Conservation (phyloP, 2,329 filamentous ascomycete species). For the Stachybotrys echinatus region DNA sequence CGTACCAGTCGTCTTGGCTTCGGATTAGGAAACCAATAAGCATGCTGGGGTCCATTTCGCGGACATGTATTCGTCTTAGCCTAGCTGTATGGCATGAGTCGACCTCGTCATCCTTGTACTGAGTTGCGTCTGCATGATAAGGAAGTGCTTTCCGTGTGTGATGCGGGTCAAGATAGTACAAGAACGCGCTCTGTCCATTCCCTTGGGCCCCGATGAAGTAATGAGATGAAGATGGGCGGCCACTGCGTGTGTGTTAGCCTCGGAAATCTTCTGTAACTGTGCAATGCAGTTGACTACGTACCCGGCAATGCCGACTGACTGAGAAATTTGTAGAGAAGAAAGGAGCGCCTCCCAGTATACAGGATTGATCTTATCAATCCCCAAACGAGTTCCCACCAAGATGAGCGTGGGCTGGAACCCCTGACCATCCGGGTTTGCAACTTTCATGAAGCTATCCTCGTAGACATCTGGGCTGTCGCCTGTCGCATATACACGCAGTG, state of each 20-base stretch:
- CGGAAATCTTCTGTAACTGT: not conserved
- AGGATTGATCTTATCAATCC: conserved; percentile 89
- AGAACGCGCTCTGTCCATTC: conserved; percentile 61
- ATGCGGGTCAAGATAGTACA: conserved; percentile 96
- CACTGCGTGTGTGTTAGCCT: conserved; percentile 42
- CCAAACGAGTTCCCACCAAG: conserved; percentile 80
- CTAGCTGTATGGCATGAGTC: conserved; percentile 83
- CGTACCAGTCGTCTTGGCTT: conserved; percentile 75
- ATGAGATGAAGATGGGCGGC: conserved; percentile 81
- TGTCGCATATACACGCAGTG: conserved; percentile 79
- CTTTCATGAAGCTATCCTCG: conserved; percentile 77
- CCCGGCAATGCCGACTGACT: conserved; percentile 96
- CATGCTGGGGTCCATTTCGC: conserved; percentile 98
- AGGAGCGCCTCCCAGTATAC: conserved; percentile 96
- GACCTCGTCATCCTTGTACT: conserved; percentile 68
- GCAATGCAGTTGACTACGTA: conserved; percentile 34
- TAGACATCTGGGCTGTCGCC: conserved; percentile 90
- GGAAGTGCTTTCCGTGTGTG: conserved; percentile 71
- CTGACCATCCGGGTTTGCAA: conserved; percentile 63
- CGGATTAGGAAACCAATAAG: conserved; percentile 86
- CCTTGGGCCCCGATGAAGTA: conserved; percentile 60
- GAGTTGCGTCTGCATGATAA: conserved; percentile 48
- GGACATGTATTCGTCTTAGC: conserved; percentile 74
- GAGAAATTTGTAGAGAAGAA: conserved; percentile 75
- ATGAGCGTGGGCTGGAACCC: conserved; percentile 80